Base-by-base conservation (phyloP, 2,329 filamentous ascomycete genomes). In the Epichloe amarillans region DNA sequence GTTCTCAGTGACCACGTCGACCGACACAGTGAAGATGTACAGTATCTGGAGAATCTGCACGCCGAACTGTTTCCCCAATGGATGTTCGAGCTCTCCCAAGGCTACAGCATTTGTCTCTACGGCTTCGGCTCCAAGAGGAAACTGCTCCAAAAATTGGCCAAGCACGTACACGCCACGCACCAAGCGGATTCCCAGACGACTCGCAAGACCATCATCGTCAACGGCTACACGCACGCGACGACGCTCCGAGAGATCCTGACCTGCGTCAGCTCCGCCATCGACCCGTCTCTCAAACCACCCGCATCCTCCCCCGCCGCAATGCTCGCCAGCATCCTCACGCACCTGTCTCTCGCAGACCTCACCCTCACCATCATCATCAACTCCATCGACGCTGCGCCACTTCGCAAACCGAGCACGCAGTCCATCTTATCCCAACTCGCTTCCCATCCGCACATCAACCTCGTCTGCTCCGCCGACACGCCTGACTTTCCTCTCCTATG, bases 81-180 rank as follows among this genome's bases (percentile, higher is more conserved):
- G 93, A 71, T 77, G 0, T 96, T 97, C 64, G 93, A 98, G 70
- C 76, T 97, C 15, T 75, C 82, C 5, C 82, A 95, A 64, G 82
- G 83, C 21, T 97, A 95, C 72, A 89, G 87, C 60, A 73, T 97
- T 48, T 95, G 93, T 62, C 70, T 96, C 0, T 96, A 94, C 64
- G 93, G 93, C 33, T 95, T 88, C 64, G 93, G 93, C 1, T 95
- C 89, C 2, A 98, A 98, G 67, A 77, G 86, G 36, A 69, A 73
- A 3, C 76, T 97, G 1, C 72, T 91, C 10, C 80, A 83, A 53
- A 78, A 78, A 42, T 94, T 95, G 63, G 89, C 88, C 0, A 77
- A 80, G 51, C 79, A 87, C 64, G 79, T 87, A 60, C 66, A 74
- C 48, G 55, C 55, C 7, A 5, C 53, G 52, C 38, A 62, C 58